Percentiles rank a stretch among this genome's conserved stretches.
Evolutionary conservation across 805 yeast species (phyloP).

Genomic region (Cephaloascus albidus): DNA sequence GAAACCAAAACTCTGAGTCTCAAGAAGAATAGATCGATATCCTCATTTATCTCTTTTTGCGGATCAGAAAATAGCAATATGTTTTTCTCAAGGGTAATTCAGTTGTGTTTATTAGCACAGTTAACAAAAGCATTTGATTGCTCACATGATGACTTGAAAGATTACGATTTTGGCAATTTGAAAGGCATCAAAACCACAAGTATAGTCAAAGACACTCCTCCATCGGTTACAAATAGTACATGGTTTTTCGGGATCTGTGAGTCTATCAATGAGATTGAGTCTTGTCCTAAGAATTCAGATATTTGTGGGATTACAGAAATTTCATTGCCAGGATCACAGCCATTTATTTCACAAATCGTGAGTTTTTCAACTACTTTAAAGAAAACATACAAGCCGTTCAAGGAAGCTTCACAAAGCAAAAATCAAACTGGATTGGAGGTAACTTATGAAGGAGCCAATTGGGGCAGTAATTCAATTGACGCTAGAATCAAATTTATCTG

Average conservation of each 20-base stretch:
- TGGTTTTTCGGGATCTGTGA: slow-evolving; percentile 75
- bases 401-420: neutral
- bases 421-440: slow-evolving; percentile 18
- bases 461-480: slow-evolving; percentile 57
- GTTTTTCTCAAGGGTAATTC: no score
- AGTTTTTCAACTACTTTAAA: slow-evolving; percentile 39
- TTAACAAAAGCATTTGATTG: slow-evolving; percentile 20
- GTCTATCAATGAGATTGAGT: slow-evolving; percentile 28
- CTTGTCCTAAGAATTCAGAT: slow-evolving; percentile 65
- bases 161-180: slow-evolving; percentile 34
- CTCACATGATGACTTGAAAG: slow-evolving; percentile 20
- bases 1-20: no score
- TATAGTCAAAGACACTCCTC: slow-evolving; percentile 58
- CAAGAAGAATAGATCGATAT: no score
- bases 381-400: slow-evolving; percentile 2
- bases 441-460: slow-evolving; percentile 40
- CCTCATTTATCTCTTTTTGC: no score
- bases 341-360: slow-evolving; percentile 51
- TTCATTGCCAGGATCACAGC: slow-evolving; percentile 35
- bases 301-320: slow-evolving; percentile 68
- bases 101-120: no score
- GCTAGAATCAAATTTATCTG: slow-evolving; percentile 43
- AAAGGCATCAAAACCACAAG: slow-evolving; percentile 39
- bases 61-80: no score
- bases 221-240: slow-evolving; percentile 48